Evolutionary conservation across 495 filamentous ascomycete genomes (phyloP), one percentile per base, ranked within the genome.

Genomic region (Podospora anserina): DNA sequence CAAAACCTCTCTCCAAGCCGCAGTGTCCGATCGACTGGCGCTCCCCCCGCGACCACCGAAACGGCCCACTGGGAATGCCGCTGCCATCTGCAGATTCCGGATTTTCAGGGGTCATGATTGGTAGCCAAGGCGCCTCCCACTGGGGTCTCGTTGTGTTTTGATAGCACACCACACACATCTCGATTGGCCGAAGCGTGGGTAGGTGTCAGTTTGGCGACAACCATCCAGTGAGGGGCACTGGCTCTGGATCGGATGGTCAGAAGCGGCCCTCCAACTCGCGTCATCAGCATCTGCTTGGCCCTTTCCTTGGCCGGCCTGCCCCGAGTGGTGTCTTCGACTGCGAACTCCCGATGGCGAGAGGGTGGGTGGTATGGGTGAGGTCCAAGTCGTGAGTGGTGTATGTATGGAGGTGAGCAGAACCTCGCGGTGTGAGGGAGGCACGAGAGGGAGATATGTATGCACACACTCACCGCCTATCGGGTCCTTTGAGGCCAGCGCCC

Each of bases 401-500:
- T 58, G 55, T 58, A 18, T 49, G 39, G 39, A 49, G 39, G 39
- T 49, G 39, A 49, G 39, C 39, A 49, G 39, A 49, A 49, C 39
- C 7, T 49, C 39, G 39, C 39, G 39, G 39, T 49, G 39, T 49
- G 39, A 49, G 13, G 15, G 39, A 49, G 39, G 39, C 39, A 49
- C 39, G 39, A 49, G 39, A 49, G 39, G 15, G 39, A 49, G 13
- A 18, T 49, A 49, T 49, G 39, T 49, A 49, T 49, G 39, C 39
- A 49, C 39, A 49, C 13, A 9, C 60, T 20, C 55, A 58, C 60
- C 26, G 26, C 60, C 60, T 27, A 62, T 26, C 60, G 18, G 60
- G 60, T 34, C 32, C 60, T 62, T 62, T 56, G 59, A 53, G 64
- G 56, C 56, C 56, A 19, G 57, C 58, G 68, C 63, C 63, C 67